A percentile compares a stretch with the other conserved stretches of the same genome.
Conservation (phyloP, 2,329 filamentous ascomycete genomes). For the Monosporascus cannonballus region DNA sequence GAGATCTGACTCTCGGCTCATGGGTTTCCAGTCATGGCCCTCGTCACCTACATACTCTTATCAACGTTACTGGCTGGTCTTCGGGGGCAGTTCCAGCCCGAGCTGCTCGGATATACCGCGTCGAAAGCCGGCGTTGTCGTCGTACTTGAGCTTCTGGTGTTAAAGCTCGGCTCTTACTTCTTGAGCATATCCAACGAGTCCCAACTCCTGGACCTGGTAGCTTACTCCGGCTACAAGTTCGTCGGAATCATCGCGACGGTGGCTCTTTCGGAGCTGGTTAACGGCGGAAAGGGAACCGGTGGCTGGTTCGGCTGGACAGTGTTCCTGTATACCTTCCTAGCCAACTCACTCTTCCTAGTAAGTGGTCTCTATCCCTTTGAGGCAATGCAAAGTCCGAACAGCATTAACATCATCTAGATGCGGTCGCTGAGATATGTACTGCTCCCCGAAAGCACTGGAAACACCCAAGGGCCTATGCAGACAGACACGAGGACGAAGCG, state of each 20-base stretch:
- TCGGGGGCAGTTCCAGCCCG: constrained; percentile 86
- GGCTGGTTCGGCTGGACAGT: constrained; percentile 85
- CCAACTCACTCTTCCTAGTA: constrained; percentile 93
- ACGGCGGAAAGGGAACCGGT: constrained; percentile 73
- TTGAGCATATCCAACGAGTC: constrained; percentile 90
- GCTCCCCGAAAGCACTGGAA: constrained; percentile 71
- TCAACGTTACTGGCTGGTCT: constrained; percentile 87
- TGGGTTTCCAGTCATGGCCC: constrained; percentile 65
- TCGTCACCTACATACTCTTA: constrained; percentile 95
- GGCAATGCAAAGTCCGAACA: neutral
- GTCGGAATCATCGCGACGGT: constrained; percentile 92
- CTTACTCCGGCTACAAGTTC: constrained; percentile 98
- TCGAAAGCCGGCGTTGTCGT: constrained; percentile 79
- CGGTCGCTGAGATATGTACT: constrained; percentile 94
- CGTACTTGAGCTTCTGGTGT: constrained; percentile 76
- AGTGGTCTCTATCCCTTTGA: constrained; percentile 25
- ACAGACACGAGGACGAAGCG: constrained; percentile 77
- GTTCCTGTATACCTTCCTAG: constrained; percentile 86
- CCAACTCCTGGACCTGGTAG: constrained; percentile 87
- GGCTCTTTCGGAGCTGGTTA: constrained; percentile 69
- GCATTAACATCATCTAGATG: constrained; percentile 49
- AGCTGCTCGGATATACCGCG: constrained; percentile 84
- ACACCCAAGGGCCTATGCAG: constrained; percentile 58
- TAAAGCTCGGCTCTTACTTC: constrained; percentile 91
- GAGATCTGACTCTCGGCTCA: constrained; percentile 4